A percentile compares a stretch with the other conserved stretches of the same genome.
Conservation (phyloP, 2,329 filamentous ascomycete genomes). For the Lojkania enalia region DNA sequence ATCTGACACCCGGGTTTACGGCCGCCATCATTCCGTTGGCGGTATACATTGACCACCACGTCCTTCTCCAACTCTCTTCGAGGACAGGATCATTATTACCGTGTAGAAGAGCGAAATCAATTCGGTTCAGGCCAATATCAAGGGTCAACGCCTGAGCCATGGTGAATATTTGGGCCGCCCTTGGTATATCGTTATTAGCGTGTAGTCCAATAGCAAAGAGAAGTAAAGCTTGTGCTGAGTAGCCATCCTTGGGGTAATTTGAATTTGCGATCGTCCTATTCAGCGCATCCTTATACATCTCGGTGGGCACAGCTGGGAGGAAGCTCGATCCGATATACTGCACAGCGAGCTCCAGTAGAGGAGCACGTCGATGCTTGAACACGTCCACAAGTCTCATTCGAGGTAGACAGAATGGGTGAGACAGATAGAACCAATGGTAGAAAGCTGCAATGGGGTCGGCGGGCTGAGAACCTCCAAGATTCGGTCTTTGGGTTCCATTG, state of each 20-base stretch:
- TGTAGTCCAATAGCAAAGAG: constrained; percentile 78
- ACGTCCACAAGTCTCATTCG: constrained; percentile 44
- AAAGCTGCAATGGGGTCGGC: constrained; percentile 38
- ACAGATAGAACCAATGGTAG: constrained; percentile 57
- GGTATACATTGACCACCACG: constrained; percentile 88
- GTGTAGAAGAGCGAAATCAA: constrained; percentile 66
- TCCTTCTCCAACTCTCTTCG: constrained; percentile 83
- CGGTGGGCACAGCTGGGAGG: constrained; percentile 49
- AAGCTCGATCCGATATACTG: constrained; percentile 62
- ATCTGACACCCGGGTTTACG: constrained; percentile 72
- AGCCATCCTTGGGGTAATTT: constrained; percentile 47
- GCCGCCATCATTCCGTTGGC: constrained; percentile 83
- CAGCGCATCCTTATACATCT: constrained; percentile 48
- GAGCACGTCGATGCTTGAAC: constrained; percentile 46
- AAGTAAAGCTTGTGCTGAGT: constrained; percentile 75
- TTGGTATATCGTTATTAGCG: constrained; percentile 71
- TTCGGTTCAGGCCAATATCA: constrained; percentile 74
- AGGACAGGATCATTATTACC: constrained; percentile 67
- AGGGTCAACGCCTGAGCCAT: constrained; percentile 73
- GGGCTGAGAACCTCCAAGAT: constrained; percentile 33
- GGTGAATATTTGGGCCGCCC: constrained; percentile 67
- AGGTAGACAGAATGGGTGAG: constrained; percentile 61
- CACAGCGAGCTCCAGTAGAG: constrained; percentile 58
- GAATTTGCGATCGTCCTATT: constrained; percentile 36
- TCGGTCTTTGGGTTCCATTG: constrained; percentile 35